phyloP scores from a whole-genome alignment of 352 stramenopile species.

The Phytophthora lateralis region DNA sequence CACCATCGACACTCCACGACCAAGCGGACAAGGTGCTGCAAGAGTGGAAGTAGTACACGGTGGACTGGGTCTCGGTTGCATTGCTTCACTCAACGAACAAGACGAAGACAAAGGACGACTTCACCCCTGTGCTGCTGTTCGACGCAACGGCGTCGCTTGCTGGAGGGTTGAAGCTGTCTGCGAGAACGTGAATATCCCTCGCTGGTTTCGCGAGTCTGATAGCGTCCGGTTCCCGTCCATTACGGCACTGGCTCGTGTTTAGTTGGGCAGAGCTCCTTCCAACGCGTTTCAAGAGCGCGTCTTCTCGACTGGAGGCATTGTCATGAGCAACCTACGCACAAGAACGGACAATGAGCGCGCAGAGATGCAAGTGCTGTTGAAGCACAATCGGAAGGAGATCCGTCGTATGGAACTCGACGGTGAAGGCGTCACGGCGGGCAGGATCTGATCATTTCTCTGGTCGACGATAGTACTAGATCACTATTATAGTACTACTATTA shows the following conservation, averaged over 20 bases:
- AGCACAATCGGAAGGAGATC: slow-evolving; percentile 11
- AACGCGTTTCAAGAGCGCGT: slow-evolving; percentile 14
- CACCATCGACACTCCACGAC: too few relatives aligned
- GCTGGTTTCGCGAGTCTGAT: slow-evolving; percentile 8
- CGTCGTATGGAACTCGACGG: too few relatives aligned
- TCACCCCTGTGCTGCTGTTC: slow-evolving; percentile 6
- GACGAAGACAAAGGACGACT: neutral
- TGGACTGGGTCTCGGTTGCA: neutral
- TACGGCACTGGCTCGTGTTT: slow-evolving; percentile 1
- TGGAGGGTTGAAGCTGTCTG: slow-evolving; percentile 6
- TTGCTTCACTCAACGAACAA: neutral
- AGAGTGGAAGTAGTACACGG: neutral
- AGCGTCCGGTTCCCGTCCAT: slow-evolving; percentile 5
- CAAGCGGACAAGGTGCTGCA: slow-evolving; percentile 5
- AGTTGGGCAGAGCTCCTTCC: slow-evolving; percentile 3
- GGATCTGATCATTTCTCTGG: too few relatives aligned
- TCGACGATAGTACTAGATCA: too few relatives aligned
- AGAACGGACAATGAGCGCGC: slow-evolving; percentile 6
- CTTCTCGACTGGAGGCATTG: slow-evolving; percentile 10
- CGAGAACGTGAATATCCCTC: neutral
- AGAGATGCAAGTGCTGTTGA: slow-evolving; percentile 15
- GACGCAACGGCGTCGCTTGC: neutral
- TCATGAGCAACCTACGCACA: slow-evolving; percentile 2
- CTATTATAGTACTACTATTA: too few relatives aligned
- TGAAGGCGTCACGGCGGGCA: too few relatives aligned